Percentiles rank a stretch among this genome's conserved stretches.
Evolutionary conservation across 129 eudicot species (phyloP).

Genomic region (Lactuca sativa): DNA sequence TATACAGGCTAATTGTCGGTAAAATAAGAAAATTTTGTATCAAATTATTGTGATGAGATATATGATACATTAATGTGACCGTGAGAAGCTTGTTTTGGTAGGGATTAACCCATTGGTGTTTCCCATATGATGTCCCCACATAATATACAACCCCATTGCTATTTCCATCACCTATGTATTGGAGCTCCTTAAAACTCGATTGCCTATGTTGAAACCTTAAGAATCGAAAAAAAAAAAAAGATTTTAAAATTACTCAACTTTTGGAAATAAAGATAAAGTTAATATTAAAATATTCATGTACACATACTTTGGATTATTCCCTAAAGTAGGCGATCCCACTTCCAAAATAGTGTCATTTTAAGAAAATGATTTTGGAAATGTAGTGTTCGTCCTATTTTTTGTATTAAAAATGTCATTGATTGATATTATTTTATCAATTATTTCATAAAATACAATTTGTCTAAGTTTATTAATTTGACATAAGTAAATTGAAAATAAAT

Average conservation of each 20-base stretch:
- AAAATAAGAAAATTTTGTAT: no score
- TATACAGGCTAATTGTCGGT: no score
- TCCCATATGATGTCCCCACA: conserved; percentile 89
- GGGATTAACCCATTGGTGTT: conserved; percentile 95
- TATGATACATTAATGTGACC: no score
- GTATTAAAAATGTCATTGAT: no score
- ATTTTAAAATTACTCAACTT: background rate
- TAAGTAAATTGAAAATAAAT: no score
- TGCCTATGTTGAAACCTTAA: conserved; percentile 77
- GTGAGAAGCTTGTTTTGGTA: no score
- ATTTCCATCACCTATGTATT: conserved; percentile 91
- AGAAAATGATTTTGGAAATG: no score
- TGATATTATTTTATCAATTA: no score
- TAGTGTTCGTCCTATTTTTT: no score
- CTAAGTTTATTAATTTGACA: no score
- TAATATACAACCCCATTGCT: conserved; percentile 80
- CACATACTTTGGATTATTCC: conserved; percentile 62
- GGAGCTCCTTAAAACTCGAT: conserved; percentile 95
- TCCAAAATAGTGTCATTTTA: conserved; percentile 31
- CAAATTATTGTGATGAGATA: no score
- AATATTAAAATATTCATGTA: background rate
- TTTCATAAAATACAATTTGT: no score
- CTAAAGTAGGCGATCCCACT: conserved; percentile 42
- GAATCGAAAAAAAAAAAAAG: background rate
- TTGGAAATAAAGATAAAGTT: background rate